Evolutionary conservation across 257 asterid genomes (phyloP), one percentile per base, ranked within the genome.

Genomic region (Solanum paucissectum): DNA sequence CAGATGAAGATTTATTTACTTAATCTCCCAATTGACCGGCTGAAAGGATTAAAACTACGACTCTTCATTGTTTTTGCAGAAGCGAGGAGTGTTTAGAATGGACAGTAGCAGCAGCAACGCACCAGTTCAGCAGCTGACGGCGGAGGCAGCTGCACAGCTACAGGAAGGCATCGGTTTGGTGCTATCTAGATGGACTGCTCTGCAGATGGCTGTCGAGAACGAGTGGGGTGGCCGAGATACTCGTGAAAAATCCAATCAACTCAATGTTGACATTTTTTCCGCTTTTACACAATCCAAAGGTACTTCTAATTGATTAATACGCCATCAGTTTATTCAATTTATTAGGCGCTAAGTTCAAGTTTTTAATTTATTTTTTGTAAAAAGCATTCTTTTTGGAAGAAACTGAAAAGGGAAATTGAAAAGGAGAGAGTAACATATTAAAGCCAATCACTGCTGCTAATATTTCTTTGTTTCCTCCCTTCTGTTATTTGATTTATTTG

Each of bases 151-250:
- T 60, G 88, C 87, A 34, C 90, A 90, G 89, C 89, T 96, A 60
- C 92, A 89, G 68, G 92, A 92, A 76, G 98, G 98, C 14, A 93
- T 96, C 8, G 77, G 66, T 46, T 46, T 96, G 81, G 18, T 93
- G 74, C 90, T 96, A 38, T 90, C 92, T 33, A 93, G 93, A 69
- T 96, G 99, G 99, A 88, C 94, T 2, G 95, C 98, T 3, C 95
- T 96, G 42, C 91, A 92, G 46, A 91, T 95, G 97, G 97, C 96
- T 81, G 87, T 95, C 49, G 94, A 91, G 85, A 93, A 94, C 86
- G 92, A 93, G 88, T 95, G 96, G 96, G 98, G 98, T 6, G 98
- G 98, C 75, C 95, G 90, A 9, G 93, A 91, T 71, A 88, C 98
- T 72, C 79, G 55, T 38, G 90, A 91, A 86, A 94, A 90, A 83